Base-by-base conservation (phyloP, 202 grass and related monocot species). In the Digitaria exilis region DNA sequence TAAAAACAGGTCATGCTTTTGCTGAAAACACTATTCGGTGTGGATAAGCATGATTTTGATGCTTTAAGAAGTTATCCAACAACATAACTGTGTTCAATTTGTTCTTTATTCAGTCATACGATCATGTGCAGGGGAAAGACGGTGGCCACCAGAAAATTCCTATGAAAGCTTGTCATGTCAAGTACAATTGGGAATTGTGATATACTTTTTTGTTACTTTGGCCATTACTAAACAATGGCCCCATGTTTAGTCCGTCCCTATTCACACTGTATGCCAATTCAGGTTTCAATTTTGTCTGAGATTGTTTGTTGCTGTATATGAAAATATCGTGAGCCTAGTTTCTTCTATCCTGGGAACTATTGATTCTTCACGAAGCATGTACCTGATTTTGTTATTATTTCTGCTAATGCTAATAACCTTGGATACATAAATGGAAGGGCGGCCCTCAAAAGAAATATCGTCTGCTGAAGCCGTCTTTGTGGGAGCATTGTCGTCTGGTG, bases 401-500 rank as follows among this genome's bases (percentile, higher is more conserved):
- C 25, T 66, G 44, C 46, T 75, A 77, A 48, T 79, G 52, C 32
- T 21, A 63, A 7, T 39, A 73, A 29, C 19, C 16, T 55, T 73
- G 48, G 25, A 48, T 30, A 39, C 5, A 68, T 29, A 17, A 88
- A 97, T 97, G 94, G 91, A 80, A 74, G 77, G 76, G 43, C 30
- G 11, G 29, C 51, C 79, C n/a, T 66, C 42, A 35, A 93, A 86
- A 35, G 57, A 89, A 85, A 72, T 91, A 51, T 93, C 94, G 66
- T 89, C 91, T 77, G 85, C 87, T 19, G 59, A 97, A 91, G 94
- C 94, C 68, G 82, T 97, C 25, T 80, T 97, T 34, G 79, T 97
- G 81, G 94, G 91, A 82, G 89, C 94, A 42, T 81, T 97, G 44
- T 92, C 94, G 16, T 91, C 94, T 84, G 94, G 94, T 86, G 91